These are phyloP conservation scores for Baudoinia panamericana DNA, from an alignment of 495 filamentous ascomycete genomes.

Conservation along the genomic window DNA sequence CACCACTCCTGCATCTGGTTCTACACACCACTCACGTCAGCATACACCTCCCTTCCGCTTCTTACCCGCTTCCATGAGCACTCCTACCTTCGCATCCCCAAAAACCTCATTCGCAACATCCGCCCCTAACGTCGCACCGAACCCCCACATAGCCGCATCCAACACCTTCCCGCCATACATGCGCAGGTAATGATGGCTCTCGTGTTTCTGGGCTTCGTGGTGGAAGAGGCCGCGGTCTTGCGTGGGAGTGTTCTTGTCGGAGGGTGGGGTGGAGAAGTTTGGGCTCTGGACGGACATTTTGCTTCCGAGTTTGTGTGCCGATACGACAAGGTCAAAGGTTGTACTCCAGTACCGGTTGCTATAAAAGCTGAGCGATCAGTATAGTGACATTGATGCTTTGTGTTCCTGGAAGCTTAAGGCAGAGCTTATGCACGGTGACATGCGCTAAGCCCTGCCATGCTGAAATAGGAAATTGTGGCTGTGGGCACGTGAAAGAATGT, in stretches of 20 bases:
- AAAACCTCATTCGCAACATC: constrained; percentile 12
- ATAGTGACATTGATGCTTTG: too few relatives aligned
- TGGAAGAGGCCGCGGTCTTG: constrained; percentile 16
- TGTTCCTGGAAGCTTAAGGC: too few relatives aligned
- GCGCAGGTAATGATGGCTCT: constrained; percentile 11
- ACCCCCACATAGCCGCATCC: constrained; percentile 11
- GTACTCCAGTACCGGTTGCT: too few relatives aligned
- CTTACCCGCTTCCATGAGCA: neutral
- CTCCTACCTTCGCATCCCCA: constrained; percentile 12
- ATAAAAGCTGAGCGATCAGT: too few relatives aligned
- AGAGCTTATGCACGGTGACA: too few relatives aligned
- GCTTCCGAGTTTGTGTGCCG: too few relatives aligned
- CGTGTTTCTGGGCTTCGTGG: constrained; percentile 7
- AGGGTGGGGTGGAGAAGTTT: constrained; percentile 5
- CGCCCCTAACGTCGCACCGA: constrained; percentile 11
- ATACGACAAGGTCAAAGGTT: too few relatives aligned
- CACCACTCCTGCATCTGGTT: constrained; percentile 8
- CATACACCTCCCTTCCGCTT: neutral
- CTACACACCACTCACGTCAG: too few relatives aligned
- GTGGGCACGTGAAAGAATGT: too few relatives aligned
- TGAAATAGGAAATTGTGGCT: too few relatives aligned
- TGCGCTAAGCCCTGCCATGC: too few relatives aligned
- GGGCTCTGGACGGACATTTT: constrained; percentile 13
- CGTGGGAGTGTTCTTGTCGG: constrained; percentile 11
- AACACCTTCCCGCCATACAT: constrained; percentile 15